Evolutionary conservation across 306 rosid genomes (phyloP).

Genomic region (Begonia fuchsioides): DNA sequence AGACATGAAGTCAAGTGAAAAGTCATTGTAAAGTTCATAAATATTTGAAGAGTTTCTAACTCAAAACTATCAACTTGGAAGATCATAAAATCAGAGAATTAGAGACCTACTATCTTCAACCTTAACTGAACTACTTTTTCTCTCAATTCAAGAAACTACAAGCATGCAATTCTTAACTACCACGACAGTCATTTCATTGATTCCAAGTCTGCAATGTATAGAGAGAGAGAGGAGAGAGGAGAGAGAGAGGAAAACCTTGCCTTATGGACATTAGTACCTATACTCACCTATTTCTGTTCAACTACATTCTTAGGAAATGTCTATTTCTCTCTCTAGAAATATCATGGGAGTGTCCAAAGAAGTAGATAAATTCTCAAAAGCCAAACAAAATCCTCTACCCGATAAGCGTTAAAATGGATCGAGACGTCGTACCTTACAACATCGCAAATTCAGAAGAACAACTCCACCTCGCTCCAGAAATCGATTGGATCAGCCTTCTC

Average conservation of each 20-base stretch:
- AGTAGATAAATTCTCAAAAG: not conserved
- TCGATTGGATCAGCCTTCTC: not conserved
- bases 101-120: no score
- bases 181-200: not conserved
- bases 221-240: not conserved
- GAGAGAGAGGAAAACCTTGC: not conserved
- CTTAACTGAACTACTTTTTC: not conserved
- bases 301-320: not conserved
- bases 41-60: no score
- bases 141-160: not conserved
- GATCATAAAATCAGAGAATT: no score
- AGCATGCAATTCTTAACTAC: not conserved
- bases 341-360: not conserved
- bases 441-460: not conserved
- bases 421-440: not conserved
- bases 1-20: no score
- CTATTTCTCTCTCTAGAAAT: not conserved
- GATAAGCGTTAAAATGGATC: not conserved
- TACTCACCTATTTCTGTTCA: constrained; percentile 8
- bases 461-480: not conserved
- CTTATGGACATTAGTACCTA: not conserved
- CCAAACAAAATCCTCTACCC: not conserved
- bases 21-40: no score
- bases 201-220: not conserved
- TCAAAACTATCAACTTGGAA: no score